These are phyloP conservation scores for Cantharellus cinnabarinus DNA, from an alignment of 768 basidiomycete species.

Conservation along the genomic window DNA sequence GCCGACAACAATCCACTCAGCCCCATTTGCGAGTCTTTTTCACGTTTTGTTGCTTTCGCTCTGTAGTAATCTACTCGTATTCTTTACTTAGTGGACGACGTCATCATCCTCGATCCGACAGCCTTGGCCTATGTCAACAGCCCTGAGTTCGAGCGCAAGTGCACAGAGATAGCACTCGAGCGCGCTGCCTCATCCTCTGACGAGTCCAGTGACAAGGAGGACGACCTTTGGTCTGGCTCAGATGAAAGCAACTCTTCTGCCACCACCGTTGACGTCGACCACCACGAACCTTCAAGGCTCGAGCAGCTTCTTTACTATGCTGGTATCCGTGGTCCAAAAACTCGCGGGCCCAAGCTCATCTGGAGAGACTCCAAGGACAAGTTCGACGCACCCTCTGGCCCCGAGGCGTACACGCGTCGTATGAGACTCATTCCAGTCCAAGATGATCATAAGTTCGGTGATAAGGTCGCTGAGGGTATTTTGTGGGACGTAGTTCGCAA, in stretches of 20 bases:
- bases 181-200: neutral
- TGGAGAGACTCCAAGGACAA: slow-evolving; percentile 18
- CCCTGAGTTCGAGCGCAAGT: slow-evolving; percentile 2
- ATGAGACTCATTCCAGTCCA: slow-evolving; percentile 17
- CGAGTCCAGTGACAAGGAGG: neutral
- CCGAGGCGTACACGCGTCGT: slow-evolving; percentile 13
- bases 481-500: slow-evolving; percentile 18
- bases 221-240: slow-evolving; percentile 2
- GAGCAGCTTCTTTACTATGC: slow-evolving; percentile 18
- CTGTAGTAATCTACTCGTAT: slow-evolving; percentile 12
- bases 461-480: slow-evolving; percentile 15
- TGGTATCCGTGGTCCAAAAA: slow-evolving; percentile 14
- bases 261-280: slow-evolving; percentile 4
- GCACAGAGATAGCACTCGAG: neutral
- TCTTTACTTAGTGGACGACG: slow-evolving; percentile 3
- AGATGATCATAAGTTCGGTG: slow-evolving; percentile 15
- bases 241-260: slow-evolving; percentile 4
- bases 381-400: slow-evolving; percentile 17
- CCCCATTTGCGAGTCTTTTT: neutral
- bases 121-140: slow-evolving; percentile 2
- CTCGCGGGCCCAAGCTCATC: slow-evolving; percentile 19
- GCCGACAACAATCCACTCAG: too few relatives aligned
- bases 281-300: slow-evolving; percentile 12
- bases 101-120: neutral
- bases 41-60: slow-evolving; percentile 9